Percentiles rank a stretch among this genome's conserved stretches.
Conservation (phyloP, 2,329 filamentous ascomycete genomes). For the Mariannaea elegans region DNA sequence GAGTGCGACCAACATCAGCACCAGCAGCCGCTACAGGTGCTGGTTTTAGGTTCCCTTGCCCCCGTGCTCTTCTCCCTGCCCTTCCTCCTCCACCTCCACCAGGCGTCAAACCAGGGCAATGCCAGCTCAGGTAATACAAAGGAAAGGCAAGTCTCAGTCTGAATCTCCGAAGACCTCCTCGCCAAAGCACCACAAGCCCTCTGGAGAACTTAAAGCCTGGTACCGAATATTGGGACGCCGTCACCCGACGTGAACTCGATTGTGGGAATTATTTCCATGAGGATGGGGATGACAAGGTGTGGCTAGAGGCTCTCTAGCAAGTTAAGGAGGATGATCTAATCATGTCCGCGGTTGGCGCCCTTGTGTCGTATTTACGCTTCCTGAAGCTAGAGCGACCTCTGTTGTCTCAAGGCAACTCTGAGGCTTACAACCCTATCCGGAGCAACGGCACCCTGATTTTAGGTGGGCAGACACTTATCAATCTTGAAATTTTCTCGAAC, state of each 20-base stretch:
- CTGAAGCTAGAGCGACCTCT: constrained; percentile 90
- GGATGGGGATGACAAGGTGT: constrained; percentile 66
- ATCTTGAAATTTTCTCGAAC: constrained; percentile 97
- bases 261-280: constrained; percentile 80
- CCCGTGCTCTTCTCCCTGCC: no score
- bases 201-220: constrained; percentile 88
- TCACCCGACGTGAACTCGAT: constrained; percentile 82
- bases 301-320: constrained; percentile 79
- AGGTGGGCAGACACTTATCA: constrained; percentile 95
- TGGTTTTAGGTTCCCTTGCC: no score
- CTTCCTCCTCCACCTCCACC: no score
- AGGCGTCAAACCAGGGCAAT: no score
- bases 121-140: no score
- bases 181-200: no score
- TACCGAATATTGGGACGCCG: constrained; percentile 89
- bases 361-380: constrained; percentile 85
- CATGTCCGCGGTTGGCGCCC: constrained; percentile 90
- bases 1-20: no score
- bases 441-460: constrained; percentile 91
- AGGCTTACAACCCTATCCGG: constrained; percentile 89
- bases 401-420: constrained; percentile 89
- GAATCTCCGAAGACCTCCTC: no score
- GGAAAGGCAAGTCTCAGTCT: no score
- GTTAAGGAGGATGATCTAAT: constrained; percentile 80
- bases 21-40: no score